A percentile compares a stretch with the other conserved stretches of the same genome.
Evolutionary conservation across 305 asterid species (phyloP).

Genomic region (Rubia occidens): DNA sequence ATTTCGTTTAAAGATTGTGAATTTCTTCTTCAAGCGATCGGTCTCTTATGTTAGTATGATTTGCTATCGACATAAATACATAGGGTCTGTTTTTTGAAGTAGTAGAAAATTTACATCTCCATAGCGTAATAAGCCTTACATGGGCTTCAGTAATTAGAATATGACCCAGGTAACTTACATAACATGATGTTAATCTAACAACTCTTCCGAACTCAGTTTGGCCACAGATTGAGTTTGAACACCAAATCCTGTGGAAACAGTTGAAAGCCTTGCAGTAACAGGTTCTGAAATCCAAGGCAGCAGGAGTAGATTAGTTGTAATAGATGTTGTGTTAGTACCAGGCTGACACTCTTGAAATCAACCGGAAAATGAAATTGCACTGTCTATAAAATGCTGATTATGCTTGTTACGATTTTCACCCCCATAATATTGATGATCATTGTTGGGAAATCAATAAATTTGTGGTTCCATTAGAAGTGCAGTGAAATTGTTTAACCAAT

Average conservation of each 20-base stretch:
- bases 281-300: not conserved
- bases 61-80: not conserved
- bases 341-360: not conserved
- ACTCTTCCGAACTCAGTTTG: not conserved
- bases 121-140: not conserved
- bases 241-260: not conserved
- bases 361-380: not conserved
- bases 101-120: not conserved
- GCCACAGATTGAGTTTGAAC: not conserved
- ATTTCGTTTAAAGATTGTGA: not conserved
- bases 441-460: not conserved
- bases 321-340: not conserved
- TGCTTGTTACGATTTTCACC: too few relatives aligned
- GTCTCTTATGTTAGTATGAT: not conserved
- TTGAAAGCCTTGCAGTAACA: not conserved
- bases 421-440: not conserved
- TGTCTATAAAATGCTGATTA: not conserved
- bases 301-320: not conserved
- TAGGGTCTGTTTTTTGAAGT: not conserved
- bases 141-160: not conserved
- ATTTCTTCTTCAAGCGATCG: not conserved
- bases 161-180: not conserved
- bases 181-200: not conserved
- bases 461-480: not conserved
- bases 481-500: not conserved